phyloP scores from a whole-genome alignment of 1,284 basidiomycete genomes.

The Ustilago shanxiensis region DNA sequence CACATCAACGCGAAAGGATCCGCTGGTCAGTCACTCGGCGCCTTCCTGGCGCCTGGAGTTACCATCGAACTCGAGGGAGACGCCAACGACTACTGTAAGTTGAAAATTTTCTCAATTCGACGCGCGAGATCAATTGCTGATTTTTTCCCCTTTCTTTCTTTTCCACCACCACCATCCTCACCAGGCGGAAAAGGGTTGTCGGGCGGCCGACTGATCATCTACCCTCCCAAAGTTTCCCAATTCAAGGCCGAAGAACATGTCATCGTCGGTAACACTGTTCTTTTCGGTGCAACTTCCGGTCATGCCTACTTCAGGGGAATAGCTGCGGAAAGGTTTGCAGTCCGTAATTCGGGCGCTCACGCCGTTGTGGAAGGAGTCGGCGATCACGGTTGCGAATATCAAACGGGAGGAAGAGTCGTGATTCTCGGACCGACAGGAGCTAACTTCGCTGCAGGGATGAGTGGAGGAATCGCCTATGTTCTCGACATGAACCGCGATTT shows the following conservation, averaged over 20 bases:
- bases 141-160: no score
- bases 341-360: constrained; percentile 68
- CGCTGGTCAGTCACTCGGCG: constrained; percentile 66
- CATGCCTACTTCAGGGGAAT: constrained; percentile 66
- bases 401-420: constrained; percentile 63
- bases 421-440: constrained; percentile 59
- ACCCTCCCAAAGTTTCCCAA: constrained; percentile 63
- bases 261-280: constrained; percentile 61
- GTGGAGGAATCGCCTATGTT: constrained; percentile 66
- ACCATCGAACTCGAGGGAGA: constrained; percentile 68
- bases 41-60: constrained; percentile 66
- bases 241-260: constrained; percentile 69
- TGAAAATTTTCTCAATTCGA: no score
- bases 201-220: constrained; percentile 65
- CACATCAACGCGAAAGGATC: constrained; percentile 68
- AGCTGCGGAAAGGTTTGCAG: constrained; percentile 66
- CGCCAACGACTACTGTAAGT: constrained; percentile 63
- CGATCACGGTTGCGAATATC: constrained; percentile 64
- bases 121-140: no score
- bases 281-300: constrained; percentile 60
- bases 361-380: constrained; percentile 67
- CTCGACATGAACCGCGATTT: constrained; percentile 68
- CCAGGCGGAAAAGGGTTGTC: constrained; percentile 61
- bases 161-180: no score
- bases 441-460: constrained; percentile 65